Conservation (phyloP, 1,284 basidiomycete species). For the Cryptococcus sp. region DNA sequence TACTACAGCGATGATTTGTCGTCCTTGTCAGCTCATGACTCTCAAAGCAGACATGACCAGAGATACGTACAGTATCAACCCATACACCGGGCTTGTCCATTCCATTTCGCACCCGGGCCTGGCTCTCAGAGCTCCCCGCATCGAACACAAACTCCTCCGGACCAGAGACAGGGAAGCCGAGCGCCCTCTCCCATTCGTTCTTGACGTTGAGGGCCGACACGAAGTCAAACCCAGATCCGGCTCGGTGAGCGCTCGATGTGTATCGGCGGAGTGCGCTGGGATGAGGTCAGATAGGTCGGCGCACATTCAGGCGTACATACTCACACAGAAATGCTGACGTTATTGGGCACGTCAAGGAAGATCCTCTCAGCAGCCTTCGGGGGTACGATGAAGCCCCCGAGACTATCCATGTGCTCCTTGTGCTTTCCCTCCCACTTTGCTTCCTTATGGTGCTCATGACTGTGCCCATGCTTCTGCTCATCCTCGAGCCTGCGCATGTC, state of each 20-base stretch:
- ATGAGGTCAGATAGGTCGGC: neutral
- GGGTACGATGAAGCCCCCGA: slow-evolving; percentile 11
- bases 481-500: slow-evolving; percentile 8
- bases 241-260: slow-evolving; percentile 44
- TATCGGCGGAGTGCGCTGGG: slow-evolving; percentile 39
- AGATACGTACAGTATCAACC: slow-evolving; percentile 46
- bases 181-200: slow-evolving; percentile 46
- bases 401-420: slow-evolving; percentile 3
- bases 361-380: slow-evolving; percentile 45
- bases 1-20: slow-evolving; percentile 51
- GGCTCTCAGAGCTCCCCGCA: slow-evolving; percentile 40
- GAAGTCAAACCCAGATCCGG: slow-evolving; percentile 47
- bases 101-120: slow-evolving; percentile 32
- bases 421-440: slow-evolving; percentile 16
- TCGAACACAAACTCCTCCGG: slow-evolving; percentile 45
- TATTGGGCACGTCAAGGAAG: slow-evolving; percentile 44
- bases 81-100: slow-evolving; percentile 42
- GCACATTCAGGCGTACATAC: slow-evolving; percentile 6
- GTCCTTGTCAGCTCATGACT: neutral
- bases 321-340: slow-evolving; percentile 39
- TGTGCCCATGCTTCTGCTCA: slow-evolving; percentile 5
- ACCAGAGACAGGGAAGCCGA: slow-evolving; percentile 42
- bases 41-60: too few species aligned
- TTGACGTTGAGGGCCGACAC: slow-evolving; percentile 47
- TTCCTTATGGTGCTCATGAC: slow-evolving; percentile 2